These are phyloP conservation scores for Wickerhamiella domercqiae DNA, from an alignment of 805 yeast species.

Conservation along the genomic window DNA sequence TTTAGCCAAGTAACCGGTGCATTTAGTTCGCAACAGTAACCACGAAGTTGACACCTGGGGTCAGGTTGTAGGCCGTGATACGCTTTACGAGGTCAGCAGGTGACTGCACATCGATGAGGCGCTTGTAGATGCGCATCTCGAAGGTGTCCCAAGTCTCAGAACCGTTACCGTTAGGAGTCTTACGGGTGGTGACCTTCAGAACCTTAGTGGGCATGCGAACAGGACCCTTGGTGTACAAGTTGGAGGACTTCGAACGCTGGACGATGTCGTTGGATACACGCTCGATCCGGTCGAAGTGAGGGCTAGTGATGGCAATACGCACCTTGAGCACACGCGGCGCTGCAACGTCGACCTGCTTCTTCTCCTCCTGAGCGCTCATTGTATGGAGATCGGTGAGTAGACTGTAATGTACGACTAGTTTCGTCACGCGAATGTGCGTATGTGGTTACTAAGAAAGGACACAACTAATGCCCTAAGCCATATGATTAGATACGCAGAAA, in stretches of 20 bases:
- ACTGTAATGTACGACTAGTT: background rate
- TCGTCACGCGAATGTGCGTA: background rate
- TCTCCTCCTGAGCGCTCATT: slow-evolving; percentile 42
- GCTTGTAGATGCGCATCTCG: slow-evolving; percentile 99
- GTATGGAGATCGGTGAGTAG: slow-evolving; percentile 5
- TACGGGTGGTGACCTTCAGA: slow-evolving; percentile 96
- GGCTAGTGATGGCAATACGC: slow-evolving; percentile 97
- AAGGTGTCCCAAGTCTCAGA: slow-evolving; percentile 99
- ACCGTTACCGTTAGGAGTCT: slow-evolving; percentile 99
- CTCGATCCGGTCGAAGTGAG: slow-evolving; percentile 97
- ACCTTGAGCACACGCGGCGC: slow-evolving; percentile 83
- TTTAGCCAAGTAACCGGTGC: too few species aligned
- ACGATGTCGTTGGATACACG: slow-evolving; percentile 84
- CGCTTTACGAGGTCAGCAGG: slow-evolving; percentile 87
- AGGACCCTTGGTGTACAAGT: slow-evolving; percentile 88
- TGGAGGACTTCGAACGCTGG: slow-evolving; percentile 67
- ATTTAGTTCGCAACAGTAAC: slow-evolving; percentile 26
- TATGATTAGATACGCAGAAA: too few species aligned
- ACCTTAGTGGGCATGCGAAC: slow-evolving; percentile 99
- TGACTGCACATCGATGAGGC: slow-evolving; percentile 95
- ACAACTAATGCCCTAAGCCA: slow-evolving; percentile 7
- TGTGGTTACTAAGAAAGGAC: background rate
- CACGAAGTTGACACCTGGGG: slow-evolving; percentile 94
- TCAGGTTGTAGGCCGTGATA: slow-evolving; percentile 94
- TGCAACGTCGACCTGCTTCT: slow-evolving; percentile 50